phyloP scores from a whole-genome alignment of 352 stramenopile species.

The Nothophytophthora sp. region DNA sequence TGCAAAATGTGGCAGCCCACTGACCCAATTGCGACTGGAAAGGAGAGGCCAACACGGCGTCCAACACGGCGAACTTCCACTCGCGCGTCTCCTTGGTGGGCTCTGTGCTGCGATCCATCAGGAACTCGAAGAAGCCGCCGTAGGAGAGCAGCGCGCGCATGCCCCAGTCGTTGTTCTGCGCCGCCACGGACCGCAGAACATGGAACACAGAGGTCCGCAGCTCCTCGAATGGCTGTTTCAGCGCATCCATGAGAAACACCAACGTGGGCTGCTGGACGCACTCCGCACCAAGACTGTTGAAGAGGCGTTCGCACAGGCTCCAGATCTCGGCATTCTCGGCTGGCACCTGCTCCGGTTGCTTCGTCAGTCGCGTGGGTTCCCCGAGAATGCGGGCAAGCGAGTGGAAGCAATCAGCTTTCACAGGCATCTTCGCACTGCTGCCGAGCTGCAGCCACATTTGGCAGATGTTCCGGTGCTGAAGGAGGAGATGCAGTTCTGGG shows the following conservation, averaged over 20 bases:
- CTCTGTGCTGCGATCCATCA: conserved; percentile 80
- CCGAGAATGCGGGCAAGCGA: conserved; percentile 61
- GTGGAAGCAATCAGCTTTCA: conserved; percentile 81
- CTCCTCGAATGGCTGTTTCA: conserved; percentile 86
- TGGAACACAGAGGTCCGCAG: conserved; percentile 75
- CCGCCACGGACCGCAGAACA: conserved; percentile 75
- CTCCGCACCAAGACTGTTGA: conserved; percentile 59
- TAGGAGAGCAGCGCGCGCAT: conserved; percentile 66
- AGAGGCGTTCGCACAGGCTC: conserved; percentile 65
- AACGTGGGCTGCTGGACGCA: conserved; percentile 59
- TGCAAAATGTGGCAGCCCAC: conserved; percentile 14
- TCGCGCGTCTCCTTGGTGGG: conserved; percentile 83
- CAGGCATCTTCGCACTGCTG: conserved; percentile 60
- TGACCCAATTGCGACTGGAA: conserved; percentile 62
- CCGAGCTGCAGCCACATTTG: conserved; percentile 58
- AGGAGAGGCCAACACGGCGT: conserved; percentile 69
- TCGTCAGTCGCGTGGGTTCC: conserved; percentile 43
- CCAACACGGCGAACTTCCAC: conserved; percentile 90
- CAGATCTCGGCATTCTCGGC: conserved; percentile 67
- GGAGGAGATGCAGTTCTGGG: conserved; percentile 65
- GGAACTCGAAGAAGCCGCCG: conserved; percentile 85
- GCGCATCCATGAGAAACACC: conserved; percentile 66
- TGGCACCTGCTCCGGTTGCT: conserved; percentile 31
- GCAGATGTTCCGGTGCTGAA: conserved; percentile 73
- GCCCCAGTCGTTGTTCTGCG: conserved; percentile 82